These are phyloP conservation scores for Boletus mariae DNA, from an alignment of 1,284 basidiomycete genomes.

Conservation along the genomic window DNA sequence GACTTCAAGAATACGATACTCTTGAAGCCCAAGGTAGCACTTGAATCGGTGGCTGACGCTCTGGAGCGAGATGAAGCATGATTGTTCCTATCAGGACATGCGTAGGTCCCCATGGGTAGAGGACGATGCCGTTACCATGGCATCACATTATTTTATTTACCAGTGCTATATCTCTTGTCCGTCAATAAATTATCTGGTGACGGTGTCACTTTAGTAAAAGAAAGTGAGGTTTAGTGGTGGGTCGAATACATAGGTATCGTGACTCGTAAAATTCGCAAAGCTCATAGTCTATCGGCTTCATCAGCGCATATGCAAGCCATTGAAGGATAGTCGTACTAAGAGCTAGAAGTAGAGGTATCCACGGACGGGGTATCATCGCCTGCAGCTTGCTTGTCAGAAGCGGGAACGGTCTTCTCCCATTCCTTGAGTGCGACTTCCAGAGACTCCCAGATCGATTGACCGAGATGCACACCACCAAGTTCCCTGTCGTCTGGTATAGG, in stretches of 20 bases:
- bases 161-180: constrained; percentile 1
- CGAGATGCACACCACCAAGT: constrained; percentile 61
- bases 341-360: constrained; percentile 16
- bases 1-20: constrained; percentile 30
- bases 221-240: no score
- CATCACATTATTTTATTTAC: constrained; percentile 31
- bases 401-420: constrained; percentile 50
- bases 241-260: no score
- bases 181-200: constrained; percentile 29
- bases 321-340: constrained; percentile 7
- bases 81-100: background rate
- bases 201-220: constrained; percentile 1
- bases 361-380: constrained; percentile 24
- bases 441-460: constrained; percentile 69
- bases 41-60: constrained; percentile 32
- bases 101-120: background rate
- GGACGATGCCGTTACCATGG: constrained; percentile 7
- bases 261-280: background rate
- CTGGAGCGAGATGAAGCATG: constrained; percentile 28
- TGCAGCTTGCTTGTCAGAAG: constrained; percentile 20
- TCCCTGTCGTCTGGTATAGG: constrained; percentile 58
- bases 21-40: constrained; percentile 38
- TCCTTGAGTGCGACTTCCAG: constrained; percentile 60
- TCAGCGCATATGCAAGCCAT: constrained; percentile 1
- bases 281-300: constrained; percentile 1